phyloP scores from a whole-genome alignment of 129 eudicot species.

The Pseudognaphalium luteoalbum region DNA sequence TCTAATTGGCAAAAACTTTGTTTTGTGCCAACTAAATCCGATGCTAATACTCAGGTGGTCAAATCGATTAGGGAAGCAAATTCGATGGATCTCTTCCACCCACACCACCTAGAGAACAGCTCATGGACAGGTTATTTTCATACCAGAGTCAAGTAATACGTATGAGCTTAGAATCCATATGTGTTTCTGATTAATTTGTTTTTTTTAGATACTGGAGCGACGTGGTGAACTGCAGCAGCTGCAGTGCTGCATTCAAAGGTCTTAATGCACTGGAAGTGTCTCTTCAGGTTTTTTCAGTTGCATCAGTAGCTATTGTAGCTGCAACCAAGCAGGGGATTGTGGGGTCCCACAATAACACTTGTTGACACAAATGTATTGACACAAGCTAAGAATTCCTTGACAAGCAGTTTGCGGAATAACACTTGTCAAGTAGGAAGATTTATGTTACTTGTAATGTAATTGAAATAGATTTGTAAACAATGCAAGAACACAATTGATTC shows the following conservation, averaged over 20 bases:
- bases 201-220: constrained; percentile 1
- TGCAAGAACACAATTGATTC: too few species aligned
- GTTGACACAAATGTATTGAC: too few species aligned
- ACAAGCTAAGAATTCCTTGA: too few species aligned
- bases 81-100: not conserved
- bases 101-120: constrained; percentile 8
- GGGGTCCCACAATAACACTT: too few species aligned
- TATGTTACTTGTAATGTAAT: too few species aligned
- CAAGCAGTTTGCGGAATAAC: too few species aligned
- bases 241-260: constrained; percentile 13
- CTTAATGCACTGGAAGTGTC: constrained; percentile 8
- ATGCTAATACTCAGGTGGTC: not conserved
- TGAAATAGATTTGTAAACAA: too few species aligned
- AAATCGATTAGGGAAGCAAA: constrained; percentile 1
- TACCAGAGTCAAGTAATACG: not conserved
- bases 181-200: not conserved
- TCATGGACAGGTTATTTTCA: constrained; percentile 4
- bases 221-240: constrained; percentile 16
- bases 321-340: constrained; percentile 17
- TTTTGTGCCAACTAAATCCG: not conserved
- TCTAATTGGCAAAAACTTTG: constrained; percentile 1
- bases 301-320: constrained; percentile 7
- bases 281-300: constrained; percentile 11
- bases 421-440: too few species aligned
- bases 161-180: not conserved